Conservation (phyloP, 306 rosid genomes). For the Sophora flavescens region DNA sequence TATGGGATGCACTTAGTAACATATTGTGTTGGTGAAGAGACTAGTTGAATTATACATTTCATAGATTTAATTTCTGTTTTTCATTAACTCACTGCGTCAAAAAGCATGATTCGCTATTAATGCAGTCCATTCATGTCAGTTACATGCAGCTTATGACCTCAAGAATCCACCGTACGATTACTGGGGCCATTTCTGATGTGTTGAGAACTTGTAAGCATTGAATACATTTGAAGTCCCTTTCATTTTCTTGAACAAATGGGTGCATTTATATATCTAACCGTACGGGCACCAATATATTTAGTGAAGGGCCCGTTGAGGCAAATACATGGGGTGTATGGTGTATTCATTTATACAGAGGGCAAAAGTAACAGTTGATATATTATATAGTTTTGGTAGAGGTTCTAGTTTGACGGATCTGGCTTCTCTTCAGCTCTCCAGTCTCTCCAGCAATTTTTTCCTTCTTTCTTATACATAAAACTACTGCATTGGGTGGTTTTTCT, state of each 20-base stretch:
- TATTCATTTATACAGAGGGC: no score
- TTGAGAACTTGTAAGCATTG: slow-evolving; percentile 23
- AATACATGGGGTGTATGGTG: neutral
- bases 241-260: slow-evolving; percentile 37
- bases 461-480: no score
- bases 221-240: slow-evolving; percentile 32
- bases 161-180: slow-evolving; percentile 28
- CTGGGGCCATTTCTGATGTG: slow-evolving; percentile 29
- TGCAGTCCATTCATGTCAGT: slow-evolving; percentile 31
- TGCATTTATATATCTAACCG: slow-evolving; percentile 42
- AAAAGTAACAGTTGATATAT: no score
- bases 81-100: slow-evolving; percentile 6
- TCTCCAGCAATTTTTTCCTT: no score
- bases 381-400: no score
- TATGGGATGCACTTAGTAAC: neutral
- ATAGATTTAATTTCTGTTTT: neutral
- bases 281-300: neutral
- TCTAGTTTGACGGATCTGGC: no score
- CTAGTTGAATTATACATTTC: neutral
- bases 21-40: neutral
- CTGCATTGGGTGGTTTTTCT: no score
- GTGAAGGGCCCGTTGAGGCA: slow-evolving; percentile 11
- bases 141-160: slow-evolving; percentile 10
- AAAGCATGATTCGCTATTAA: slow-evolving; percentile 34
- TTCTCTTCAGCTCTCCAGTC: no score